Evolutionary conservation across 352 stramenopile genomes (phyloP).

Genomic region (Saprolegnia diclina): DNA sequence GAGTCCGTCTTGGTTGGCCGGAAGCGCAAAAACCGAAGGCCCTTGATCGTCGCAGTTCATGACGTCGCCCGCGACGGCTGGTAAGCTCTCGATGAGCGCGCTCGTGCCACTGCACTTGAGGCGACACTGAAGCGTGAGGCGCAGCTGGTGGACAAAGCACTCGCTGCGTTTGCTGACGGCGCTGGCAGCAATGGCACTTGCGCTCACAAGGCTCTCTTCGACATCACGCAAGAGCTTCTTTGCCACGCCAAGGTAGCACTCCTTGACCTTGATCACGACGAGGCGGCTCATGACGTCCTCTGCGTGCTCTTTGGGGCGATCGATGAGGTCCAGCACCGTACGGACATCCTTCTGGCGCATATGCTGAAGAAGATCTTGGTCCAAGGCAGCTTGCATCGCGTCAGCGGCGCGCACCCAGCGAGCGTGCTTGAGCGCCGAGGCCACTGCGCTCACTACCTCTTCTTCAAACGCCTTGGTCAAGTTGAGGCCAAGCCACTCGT

Average conservation of each 20-base stretch:
- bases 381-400: neutral
- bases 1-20: neutral
- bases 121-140: neutral
- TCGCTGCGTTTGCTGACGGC: too few species aligned
- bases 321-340: neutral
- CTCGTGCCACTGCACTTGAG: conserved; percentile 1
- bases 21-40: neutral
- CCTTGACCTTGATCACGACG: neutral
- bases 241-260: neutral
- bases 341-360: neutral
- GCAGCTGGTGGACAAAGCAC: neutral
- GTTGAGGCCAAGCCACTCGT: neutral
- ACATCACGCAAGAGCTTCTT: neutral
- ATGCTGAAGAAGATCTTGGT: neutral
- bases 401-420: conserved; percentile 1
- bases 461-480: neutral
- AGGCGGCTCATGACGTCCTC: neutral
- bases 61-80: neutral
- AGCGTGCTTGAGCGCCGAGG: neutral
- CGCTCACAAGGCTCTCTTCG: too few species aligned
- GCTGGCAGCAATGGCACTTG: too few species aligned
- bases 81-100: neutral
- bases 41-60: neutral
- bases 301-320: neutral
- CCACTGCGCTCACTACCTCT: neutral